These are phyloP conservation scores for Hirschfeldia incana DNA, from an alignment of 345 rosid species.

Conservation along the genomic window DNA sequence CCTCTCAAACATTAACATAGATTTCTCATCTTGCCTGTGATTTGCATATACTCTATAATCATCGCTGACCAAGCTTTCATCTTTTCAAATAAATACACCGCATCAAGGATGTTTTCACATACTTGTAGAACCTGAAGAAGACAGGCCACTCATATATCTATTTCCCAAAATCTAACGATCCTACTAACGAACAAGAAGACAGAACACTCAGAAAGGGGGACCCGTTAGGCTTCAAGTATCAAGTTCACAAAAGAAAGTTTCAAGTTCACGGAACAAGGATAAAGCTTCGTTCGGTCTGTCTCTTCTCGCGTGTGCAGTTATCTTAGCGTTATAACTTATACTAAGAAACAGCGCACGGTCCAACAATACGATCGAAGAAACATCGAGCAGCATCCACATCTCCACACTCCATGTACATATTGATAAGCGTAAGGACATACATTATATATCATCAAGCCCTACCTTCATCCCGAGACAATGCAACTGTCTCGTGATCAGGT, in stretches of 20 bases:
- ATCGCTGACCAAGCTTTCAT: too few relatives aligned
- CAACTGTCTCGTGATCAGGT: conserved; percentile 29
- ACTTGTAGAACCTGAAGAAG: conserved; percentile 50
- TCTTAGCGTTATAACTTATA: conserved; percentile 59
- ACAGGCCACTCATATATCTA: conserved; percentile 61
- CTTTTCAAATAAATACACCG: too few relatives aligned
- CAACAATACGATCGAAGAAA: conserved; percentile 55
- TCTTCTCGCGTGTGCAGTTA: conserved; percentile 59
- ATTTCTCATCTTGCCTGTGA: too few relatives aligned
- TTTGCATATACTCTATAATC: too few relatives aligned
- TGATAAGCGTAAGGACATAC: conserved; percentile 67
- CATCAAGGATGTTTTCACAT: conserved; percentile 62
- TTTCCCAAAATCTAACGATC: conserved; percentile 75
- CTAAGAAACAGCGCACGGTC: conserved; percentile 59
- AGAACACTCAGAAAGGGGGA: conserved; percentile 72
- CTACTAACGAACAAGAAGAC: conserved; percentile 78
- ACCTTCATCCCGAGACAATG: conserved; percentile 57
- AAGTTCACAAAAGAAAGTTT: conserved; percentile 45
- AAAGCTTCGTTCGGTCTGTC: conserved; percentile 72
- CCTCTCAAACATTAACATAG: too few relatives aligned
- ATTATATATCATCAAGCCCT: conserved; percentile 49
- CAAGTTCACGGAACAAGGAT: conserved; percentile 57
- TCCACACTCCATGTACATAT: conserved; percentile 63
- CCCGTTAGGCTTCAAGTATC: conserved; percentile 64
- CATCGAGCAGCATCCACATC: conserved; percentile 64